Conservation (phyloP, 495 filamentous ascomycete genomes). For the Aspergillus indologenus region DNA sequence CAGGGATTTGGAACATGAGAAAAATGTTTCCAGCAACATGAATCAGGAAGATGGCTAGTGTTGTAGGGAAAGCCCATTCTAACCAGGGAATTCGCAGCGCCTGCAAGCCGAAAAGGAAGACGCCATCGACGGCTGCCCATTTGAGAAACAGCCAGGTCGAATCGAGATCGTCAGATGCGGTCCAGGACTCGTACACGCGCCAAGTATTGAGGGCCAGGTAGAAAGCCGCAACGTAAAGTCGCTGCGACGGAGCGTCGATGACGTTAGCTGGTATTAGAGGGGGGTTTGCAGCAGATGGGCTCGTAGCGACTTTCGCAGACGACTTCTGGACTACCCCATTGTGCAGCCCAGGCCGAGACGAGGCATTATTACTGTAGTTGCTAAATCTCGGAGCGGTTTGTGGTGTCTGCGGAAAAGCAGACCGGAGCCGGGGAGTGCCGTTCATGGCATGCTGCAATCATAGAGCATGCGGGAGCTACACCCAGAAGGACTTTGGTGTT, state of each 20-base stretch:
- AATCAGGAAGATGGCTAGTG: constrained; percentile 58
- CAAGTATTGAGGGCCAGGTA: constrained; percentile 71
- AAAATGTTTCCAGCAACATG: constrained; percentile 74
- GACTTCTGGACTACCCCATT: constrained; percentile 27
- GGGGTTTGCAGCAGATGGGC: constrained; percentile 26
- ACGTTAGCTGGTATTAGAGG: constrained; percentile 73
- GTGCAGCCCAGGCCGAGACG: constrained; percentile 28
- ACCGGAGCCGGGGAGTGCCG: constrained; percentile 68
- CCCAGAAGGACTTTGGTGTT: background rate
- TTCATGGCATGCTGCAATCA: constrained; percentile 63
- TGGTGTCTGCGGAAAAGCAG: constrained; percentile 67
- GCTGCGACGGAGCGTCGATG: constrained; percentile 83
- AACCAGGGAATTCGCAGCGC: constrained; percentile 90
- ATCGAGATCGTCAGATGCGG: constrained; percentile 72
- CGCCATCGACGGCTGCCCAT: constrained; percentile 79
- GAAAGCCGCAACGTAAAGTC: constrained; percentile 76
- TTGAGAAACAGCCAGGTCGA: constrained; percentile 87
- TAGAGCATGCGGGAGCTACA: constrained; percentile 11
- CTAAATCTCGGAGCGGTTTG: constrained; percentile 38
- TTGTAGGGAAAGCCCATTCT: constrained; percentile 75
- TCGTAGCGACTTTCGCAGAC: constrained; percentile 22
- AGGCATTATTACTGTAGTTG: constrained; percentile 29
- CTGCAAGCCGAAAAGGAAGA: constrained; percentile 82
- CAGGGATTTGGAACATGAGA: constrained; percentile 87
- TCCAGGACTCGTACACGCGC: constrained; percentile 79